Base-by-base conservation (phyloP, 164 flowering plant species). In the Vitis rupestris region DNA sequence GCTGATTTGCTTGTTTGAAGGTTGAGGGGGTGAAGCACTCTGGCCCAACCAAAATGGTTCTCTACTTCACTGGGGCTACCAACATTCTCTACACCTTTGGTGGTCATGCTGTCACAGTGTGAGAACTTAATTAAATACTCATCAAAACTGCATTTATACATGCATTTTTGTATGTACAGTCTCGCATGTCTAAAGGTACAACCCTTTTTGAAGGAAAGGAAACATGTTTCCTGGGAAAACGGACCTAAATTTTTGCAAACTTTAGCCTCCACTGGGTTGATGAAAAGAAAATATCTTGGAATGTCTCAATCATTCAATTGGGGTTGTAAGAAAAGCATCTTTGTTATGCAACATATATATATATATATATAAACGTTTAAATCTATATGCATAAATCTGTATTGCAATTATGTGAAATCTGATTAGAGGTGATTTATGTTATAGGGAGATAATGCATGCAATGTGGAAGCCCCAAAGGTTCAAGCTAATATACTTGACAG, bases 101-200 rank as follows among this genome's bases (percentile, higher is more conserved):
- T 53, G 93, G 93, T 14, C 93, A 88, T 80, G 93, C 93, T 76
- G 93, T 88, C 68, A 88, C 93, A 60, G 93, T 88, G 93, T 88
- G 59, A 82, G 86, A 3, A 17, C 16, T 17, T 17, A 0, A 53
- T 4, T 48, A 44, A 2, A 48, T 54, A 23, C 13, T 8, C 50
- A 48, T 58, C 13, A 49, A 8, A 50, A 50, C 37, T 70, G n/a
- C 47, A 53, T 53, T 13, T 1, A 57, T n/a, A 57, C 10, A 57
- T 16, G 5, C 27, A 23, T 23, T 23, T 23, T 23, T 23, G 27
- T 23, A 23, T 23, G 27, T 23, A 23, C 27, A 23, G 0, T 23
- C 27, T 23, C 27, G 27, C 27, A 8, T 55, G 59, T 19, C 7
- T 55, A 16, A 8, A 15, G 19, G 16, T n/a, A 55, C 14, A 49